Evolutionary conservation across 2,329 filamentous ascomycete species (phyloP).

Genomic region (Rhynchosporium graminicola): DNA sequence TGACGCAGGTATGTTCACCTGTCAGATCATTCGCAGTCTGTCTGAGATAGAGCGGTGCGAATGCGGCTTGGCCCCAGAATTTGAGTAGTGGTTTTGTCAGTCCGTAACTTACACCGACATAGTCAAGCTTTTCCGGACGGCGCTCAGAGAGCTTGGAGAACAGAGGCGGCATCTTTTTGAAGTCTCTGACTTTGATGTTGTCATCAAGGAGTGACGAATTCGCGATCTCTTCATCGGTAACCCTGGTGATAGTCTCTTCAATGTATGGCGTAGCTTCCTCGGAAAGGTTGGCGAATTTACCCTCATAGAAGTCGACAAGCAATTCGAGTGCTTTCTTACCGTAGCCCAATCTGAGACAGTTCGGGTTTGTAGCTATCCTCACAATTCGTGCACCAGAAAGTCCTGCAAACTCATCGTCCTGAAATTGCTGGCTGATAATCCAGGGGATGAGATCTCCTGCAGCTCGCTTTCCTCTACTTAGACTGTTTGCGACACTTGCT

Average conservation of each 20-base stretch:
- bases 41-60: conserved; percentile 87
- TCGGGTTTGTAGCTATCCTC: conserved; percentile 93
- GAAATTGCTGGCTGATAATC: conserved; percentile 97
- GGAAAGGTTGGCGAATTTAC: conserved; percentile 81
- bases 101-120: conserved; percentile 93
- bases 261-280: conserved; percentile 61
- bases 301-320: conserved; percentile 89
- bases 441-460: conserved; percentile 95
- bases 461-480: conserved; percentile 85
- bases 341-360: conserved; percentile 91
- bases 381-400: conserved; percentile 91
- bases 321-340: conserved; percentile 86
- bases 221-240: conserved; percentile 80
- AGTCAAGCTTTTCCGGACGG: conserved; percentile 79
- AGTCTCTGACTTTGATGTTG: conserved; percentile 86
- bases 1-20: conserved; percentile 96
- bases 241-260: conserved; percentile 68
- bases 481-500: conserved; percentile 85
- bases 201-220: conserved; percentile 77
- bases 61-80: conserved; percentile 91
- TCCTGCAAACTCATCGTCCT: conserved; percentile 93
- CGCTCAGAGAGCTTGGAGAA: conserved; percentile 87
- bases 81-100: conserved; percentile 85
- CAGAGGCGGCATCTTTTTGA: conserved; percentile 86
- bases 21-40: conserved; percentile 97